A percentile compares a stretch with the other conserved stretches of the same genome.
These are phyloP conservation scores for Claviceps sorghi DNA, from an alignment of 2,329 filamentous ascomycete species.

Conservation along the genomic window DNA sequence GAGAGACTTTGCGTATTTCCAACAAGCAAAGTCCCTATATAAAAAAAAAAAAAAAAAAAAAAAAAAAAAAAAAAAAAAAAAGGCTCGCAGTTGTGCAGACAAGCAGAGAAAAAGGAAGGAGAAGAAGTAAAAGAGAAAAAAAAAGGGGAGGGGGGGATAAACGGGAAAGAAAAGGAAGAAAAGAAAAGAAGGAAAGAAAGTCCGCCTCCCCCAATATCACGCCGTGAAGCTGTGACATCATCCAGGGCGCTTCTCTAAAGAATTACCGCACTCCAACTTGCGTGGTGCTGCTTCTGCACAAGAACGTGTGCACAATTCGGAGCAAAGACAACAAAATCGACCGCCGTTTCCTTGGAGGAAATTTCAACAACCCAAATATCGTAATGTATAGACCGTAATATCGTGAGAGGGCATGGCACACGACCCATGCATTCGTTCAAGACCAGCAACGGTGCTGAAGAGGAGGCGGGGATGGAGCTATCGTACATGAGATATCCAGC, in stretches of 20 bases:
- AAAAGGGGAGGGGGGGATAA: background rate
- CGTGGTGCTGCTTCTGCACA: background rate
- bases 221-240: background rate
- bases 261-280: background rate
- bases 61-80: background rate
- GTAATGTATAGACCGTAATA: constrained; percentile 10
- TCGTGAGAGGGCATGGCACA: constrained; percentile 10
- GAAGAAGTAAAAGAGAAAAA: background rate
- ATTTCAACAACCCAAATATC: constrained; percentile 5
- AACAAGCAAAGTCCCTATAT: background rate
- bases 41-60: background rate
- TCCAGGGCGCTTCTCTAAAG: background rate
- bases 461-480: constrained; percentile 7
- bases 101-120: background rate
- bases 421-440: constrained; percentile 8
- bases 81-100: background rate
- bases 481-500: constrained; percentile 10
- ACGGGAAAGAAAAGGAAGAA: background rate
- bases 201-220: background rate
- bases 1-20: constrained; percentile 1
- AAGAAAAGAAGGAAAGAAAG: background rate
- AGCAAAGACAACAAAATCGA: constrained; percentile 1
- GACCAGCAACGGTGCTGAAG: constrained; percentile 4
- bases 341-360: constrained; percentile 3
- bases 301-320: background rate